Evolutionary conservation across 257 asterid genomes (phyloP).

Genomic region (Pogostemon cablin): DNA sequence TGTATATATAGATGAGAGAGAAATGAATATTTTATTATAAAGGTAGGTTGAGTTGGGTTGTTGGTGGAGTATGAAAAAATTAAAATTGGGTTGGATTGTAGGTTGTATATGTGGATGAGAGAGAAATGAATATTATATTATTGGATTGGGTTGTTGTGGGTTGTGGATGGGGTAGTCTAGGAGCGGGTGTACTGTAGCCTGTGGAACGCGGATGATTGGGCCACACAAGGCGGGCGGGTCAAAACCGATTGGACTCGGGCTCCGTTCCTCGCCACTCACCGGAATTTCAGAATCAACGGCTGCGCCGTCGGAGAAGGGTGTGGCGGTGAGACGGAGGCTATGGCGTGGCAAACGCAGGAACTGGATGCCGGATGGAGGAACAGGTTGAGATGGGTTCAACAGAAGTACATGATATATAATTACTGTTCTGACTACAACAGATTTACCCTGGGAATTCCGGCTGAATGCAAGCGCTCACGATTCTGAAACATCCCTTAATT

Average conservation of each 20-base stretch:
- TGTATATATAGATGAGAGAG: too few relatives aligned
- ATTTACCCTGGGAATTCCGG: conserved; percentile 46
- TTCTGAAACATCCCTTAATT: conserved; percentile 19
- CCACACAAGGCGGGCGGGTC: conserved; percentile 56
- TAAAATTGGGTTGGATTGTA: too few relatives aligned
- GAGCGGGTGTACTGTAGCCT: conserved; percentile 55
- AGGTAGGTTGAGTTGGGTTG: too few relatives aligned
- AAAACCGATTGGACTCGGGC: conserved; percentile 59
- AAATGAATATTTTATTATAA: too few relatives aligned
- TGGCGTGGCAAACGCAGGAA: conserved; percentile 34
- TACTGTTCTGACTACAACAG: conserved; percentile 52
- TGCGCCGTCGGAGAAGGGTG: conserved; percentile 33
- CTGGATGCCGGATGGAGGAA: conserved; percentile 45
- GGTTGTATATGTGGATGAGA: too few relatives aligned
- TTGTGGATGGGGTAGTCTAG: too few relatives aligned
- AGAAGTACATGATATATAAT: conserved; percentile 47
- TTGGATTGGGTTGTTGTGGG: too few relatives aligned
- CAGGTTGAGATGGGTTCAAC: conserved; percentile 55
- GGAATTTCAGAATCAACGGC: conserved; percentile 44
- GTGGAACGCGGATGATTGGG: conserved; percentile 68
- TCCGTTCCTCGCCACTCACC: conserved; percentile 51
- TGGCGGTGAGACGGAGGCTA: not conserved
- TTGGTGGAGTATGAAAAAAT: too few relatives aligned
- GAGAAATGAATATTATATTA: too few relatives aligned
- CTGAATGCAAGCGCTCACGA: conserved; percentile 49